Evolutionary conservation across 345 rosid species (phyloP).

Genomic region (Pugionium cornutum): DNA sequence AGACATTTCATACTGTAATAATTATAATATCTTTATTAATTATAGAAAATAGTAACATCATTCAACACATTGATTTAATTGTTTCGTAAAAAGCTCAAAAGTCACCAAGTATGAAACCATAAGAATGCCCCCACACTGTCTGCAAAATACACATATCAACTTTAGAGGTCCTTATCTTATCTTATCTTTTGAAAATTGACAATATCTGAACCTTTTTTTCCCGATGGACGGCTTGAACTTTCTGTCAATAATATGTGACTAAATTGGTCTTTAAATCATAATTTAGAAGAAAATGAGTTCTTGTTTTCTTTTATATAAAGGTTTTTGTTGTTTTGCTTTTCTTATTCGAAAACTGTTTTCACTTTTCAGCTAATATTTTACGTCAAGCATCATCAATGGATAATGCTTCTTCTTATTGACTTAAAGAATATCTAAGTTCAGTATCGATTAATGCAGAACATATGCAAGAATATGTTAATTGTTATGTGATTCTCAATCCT

Average conservation of each 20-base stretch:
- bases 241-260: conserved; percentile 32
- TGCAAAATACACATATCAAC: conserved; percentile 20
- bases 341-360: conserved; percentile 1
- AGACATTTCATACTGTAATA: no score
- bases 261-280: conserved; percentile 4
- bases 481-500: background rate
- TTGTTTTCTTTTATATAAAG: conserved; percentile 5
- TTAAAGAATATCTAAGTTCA: background rate
- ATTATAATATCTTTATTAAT: no score
- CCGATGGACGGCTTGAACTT: conserved; percentile 37
- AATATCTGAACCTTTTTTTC: background rate
- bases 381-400: conserved; percentile 8
- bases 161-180: conserved; percentile 12
- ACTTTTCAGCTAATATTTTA: background rate
- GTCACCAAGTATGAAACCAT: conserved; percentile 26
- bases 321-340: conserved; percentile 15
- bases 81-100: no score
- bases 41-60: no score
- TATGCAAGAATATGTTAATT: background rate
- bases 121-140: conserved; percentile 11
- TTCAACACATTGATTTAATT: background rate
- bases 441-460: background rate
- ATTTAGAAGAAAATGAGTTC: background rate
- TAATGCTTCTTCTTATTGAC: conserved; percentile 9
- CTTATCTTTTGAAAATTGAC: conserved; percentile 34